phyloP scores from a whole-genome alignment of 345 rosid species.

The Acer campestre region DNA sequence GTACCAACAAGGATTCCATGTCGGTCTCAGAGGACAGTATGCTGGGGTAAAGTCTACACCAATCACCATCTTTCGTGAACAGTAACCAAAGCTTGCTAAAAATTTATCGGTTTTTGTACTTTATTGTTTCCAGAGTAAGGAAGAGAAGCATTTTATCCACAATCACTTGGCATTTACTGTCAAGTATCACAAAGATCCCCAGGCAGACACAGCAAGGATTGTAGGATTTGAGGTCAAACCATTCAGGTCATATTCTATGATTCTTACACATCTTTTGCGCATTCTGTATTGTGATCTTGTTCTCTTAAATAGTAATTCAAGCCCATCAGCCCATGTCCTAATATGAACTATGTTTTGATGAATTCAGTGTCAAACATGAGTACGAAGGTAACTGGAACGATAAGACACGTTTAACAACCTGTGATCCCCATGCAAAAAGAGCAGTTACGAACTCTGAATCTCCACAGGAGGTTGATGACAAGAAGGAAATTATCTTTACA shows the following conservation, averaged over 20 bases:
- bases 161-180: slow-evolving; percentile 80
- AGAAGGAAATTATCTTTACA: slow-evolving; percentile 73
- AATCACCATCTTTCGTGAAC: slow-evolving; percentile 9
- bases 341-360: slow-evolving; percentile 23
- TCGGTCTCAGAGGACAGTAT: slow-evolving; percentile 70
- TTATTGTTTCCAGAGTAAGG: slow-evolving; percentile 60
- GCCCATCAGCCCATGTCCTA: neutral
- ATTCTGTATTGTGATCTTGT: slow-evolving; percentile 4
- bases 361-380: slow-evolving; percentile 70
- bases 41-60: slow-evolving; percentile 50
- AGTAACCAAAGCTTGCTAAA: neutral
- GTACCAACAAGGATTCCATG: slow-evolving; percentile 65
- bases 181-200: slow-evolving; percentile 68
- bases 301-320: neutral
- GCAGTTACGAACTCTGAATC: slow-evolving; percentile 74
- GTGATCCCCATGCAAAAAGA: slow-evolving; percentile 87
- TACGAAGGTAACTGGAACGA: slow-evolving; percentile 77
- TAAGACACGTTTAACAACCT: slow-evolving; percentile 65
- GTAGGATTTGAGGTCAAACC: slow-evolving; percentile 96
- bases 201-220: slow-evolving; percentile 65
- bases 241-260: slow-evolving; percentile 54
- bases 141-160: slow-evolving; percentile 79
- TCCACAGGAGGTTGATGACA: slow-evolving; percentile 85
- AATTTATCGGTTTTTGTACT: neutral
- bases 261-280: slow-evolving; percentile 1